Conservation (phyloP, 2,329 filamentous ascomycete species). For the Penicillium oxalicum region DNA sequence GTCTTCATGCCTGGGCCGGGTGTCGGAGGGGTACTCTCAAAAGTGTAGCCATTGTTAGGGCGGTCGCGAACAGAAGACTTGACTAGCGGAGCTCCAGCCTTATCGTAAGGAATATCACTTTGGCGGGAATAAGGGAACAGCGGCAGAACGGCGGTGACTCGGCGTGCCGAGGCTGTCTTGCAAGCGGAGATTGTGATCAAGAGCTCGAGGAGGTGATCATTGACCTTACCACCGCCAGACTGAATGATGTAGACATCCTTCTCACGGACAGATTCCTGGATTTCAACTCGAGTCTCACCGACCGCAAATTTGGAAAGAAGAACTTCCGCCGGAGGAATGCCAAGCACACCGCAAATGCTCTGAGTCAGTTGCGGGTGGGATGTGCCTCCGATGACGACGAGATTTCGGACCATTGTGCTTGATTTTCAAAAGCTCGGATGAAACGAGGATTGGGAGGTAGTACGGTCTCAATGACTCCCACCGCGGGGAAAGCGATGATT, state of each 20-base stretch:
- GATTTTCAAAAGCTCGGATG: conserved; percentile 5
- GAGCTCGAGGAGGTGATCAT: conserved; percentile 93
- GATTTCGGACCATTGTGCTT: conserved; percentile 76
- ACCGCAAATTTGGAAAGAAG: conserved; percentile 88
- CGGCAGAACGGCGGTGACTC: conserved; percentile 88
- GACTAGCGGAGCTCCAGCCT: conserved; percentile 79
- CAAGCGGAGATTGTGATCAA: conserved; percentile 98
- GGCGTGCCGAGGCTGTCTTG: conserved; percentile 85
- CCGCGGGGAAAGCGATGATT: conserved; percentile 12
- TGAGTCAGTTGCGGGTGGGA: conserved; percentile 86
- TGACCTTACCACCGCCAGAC: conserved; percentile 84
- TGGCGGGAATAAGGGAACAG: conserved; percentile 96
- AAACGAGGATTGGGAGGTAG: conserved; percentile 4
- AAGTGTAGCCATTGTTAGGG: conserved; percentile 61
- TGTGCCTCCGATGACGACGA: conserved; percentile 87
- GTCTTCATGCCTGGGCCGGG: conserved; percentile 62
- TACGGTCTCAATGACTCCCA: conserved; percentile 10
- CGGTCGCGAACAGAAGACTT: conserved; percentile 50
- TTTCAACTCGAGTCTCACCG: conserved; percentile 91
- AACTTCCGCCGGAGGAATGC: conserved; percentile 77
- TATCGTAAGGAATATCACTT: conserved; percentile 95
- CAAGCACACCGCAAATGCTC: conserved; percentile 79
- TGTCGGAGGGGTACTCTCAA: conserved; percentile 85
- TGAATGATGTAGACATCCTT: conserved; percentile 99
- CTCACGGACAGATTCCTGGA: conserved; percentile 89